These are phyloP conservation scores for Phoma herbarum DNA, from an alignment of 2,329 filamentous ascomycete genomes.

Conservation along the genomic window DNA sequence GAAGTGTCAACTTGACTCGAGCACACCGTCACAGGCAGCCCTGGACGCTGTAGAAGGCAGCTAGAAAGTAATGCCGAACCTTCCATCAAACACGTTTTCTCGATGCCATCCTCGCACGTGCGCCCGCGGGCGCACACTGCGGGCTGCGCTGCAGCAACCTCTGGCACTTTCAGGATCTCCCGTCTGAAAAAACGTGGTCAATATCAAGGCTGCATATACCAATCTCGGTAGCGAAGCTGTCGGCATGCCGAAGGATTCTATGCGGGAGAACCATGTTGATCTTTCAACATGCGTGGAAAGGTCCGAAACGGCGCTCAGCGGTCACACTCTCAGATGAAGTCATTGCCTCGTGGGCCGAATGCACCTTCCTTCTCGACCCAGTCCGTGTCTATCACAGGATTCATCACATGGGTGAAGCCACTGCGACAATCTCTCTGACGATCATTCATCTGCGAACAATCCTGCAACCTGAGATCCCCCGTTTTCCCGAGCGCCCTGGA, in stretches of 20 bases:
- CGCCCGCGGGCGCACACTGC: conserved; percentile 9
- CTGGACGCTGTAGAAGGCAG: conserved; percentile 11
- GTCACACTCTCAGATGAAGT: conserved; percentile 29
- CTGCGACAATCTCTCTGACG: conserved; percentile 15
- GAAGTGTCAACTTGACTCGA: conserved; percentile 22
- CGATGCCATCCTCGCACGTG: conserved; percentile 4
- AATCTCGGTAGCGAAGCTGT: conserved; percentile 40
- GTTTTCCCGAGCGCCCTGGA: conserved; percentile 20
- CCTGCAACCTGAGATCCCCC: conserved; percentile 13
- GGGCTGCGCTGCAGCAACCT: conserved; percentile 4
- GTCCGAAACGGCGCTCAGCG: conserved; percentile 20
- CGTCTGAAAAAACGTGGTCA: conserved; percentile 28
- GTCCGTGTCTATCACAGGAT: conserved; percentile 27
- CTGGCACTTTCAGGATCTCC: background rate
- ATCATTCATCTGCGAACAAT: conserved; percentile 22
- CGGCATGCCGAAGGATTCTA: conserved; percentile 25
- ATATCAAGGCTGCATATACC: conserved; percentile 28
- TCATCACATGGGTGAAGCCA: conserved; percentile 8
- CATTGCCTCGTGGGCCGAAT: conserved; percentile 32
- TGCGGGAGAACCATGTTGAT: conserved; percentile 36
- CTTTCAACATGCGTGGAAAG: conserved; percentile 29
- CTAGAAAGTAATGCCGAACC: conserved; percentile 18
- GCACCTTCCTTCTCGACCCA: conserved; percentile 22
- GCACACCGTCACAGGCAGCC: conserved; percentile 7
- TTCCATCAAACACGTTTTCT: conserved; percentile 16